Conservation (phyloP, 164 flowering plant genomes). For the Berberis vulgaris region DNA sequence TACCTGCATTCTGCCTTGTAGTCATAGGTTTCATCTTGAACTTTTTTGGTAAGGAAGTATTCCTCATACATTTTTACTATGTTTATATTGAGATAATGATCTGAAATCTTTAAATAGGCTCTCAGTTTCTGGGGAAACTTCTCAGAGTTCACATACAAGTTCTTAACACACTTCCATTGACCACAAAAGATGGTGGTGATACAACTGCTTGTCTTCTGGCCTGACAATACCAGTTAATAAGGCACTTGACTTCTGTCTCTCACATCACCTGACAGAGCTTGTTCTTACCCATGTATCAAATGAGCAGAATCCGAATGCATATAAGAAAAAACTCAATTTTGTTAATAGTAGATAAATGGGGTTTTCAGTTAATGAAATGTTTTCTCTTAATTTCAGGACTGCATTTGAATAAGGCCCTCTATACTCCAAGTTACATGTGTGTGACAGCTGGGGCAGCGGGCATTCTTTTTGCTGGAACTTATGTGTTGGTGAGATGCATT, state of each 20-base stretch:
- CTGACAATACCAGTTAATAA: no score
- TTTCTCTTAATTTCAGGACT: conserved; percentile 31
- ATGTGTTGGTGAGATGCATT: conserved; percentile 37
- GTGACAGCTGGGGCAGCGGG: conserved; percentile 70
- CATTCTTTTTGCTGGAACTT: conserved; percentile 42
- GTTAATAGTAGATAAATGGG: not conserved
- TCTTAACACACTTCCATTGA: not conserved
- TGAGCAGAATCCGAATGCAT: no score
- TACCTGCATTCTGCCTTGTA: not conserved
- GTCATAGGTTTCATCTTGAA: not conserved
- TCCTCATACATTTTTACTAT: not conserved
- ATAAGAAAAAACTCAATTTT: no score
- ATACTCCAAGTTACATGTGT: conserved; percentile 56
- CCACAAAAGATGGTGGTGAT: not conserved
- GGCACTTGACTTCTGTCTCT: no score
- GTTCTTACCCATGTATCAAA: no score
- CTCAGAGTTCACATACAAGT: not conserved
- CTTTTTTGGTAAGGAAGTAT: not conserved
- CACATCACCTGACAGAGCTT: no score
- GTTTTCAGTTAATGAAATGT: not conserved
- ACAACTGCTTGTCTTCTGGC: not conserved
- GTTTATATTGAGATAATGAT: not conserved
- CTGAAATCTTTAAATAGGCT: no score
- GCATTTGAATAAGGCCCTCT: conserved; percentile 70
- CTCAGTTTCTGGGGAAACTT: not conserved